Conservation (phyloP, 805 yeast species). For the Candida schatavii region DNA sequence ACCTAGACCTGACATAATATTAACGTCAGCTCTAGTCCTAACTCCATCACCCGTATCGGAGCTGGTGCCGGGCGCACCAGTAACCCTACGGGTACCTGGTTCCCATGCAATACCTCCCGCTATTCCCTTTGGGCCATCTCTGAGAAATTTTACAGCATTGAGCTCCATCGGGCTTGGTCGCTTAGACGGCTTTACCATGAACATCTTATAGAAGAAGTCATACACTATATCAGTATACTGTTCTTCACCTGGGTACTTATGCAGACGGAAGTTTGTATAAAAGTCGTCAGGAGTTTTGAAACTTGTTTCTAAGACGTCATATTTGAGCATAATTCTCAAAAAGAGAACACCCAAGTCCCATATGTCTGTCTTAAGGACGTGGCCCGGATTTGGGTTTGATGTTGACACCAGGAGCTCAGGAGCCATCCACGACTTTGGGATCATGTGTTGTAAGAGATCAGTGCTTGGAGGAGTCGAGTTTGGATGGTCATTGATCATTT, state of each 20-base stretch:
- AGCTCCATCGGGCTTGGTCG: slow-evolving; percentile 84
- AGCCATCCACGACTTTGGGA: slow-evolving; percentile 62
- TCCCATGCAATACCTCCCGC: slow-evolving; percentile 1
- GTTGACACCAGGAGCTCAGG: slow-evolving; percentile 57
- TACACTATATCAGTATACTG: slow-evolving; percentile 65
- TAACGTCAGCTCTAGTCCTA: neutral
- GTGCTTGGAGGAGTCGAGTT: slow-evolving; percentile 11
- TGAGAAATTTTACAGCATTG: slow-evolving; percentile 75
- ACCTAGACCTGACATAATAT: neutral
- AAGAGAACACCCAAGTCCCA: slow-evolving; percentile 90
- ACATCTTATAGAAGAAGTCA: slow-evolving; percentile 65
- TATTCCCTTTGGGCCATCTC: slow-evolving; percentile 49
- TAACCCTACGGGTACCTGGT: slow-evolving; percentile 16
- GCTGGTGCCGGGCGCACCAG: slow-evolving; percentile 7
- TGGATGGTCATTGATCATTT: slow-evolving; percentile 24
- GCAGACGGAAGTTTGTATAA: slow-evolving; percentile 18
- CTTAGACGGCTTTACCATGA: slow-evolving; percentile 62
- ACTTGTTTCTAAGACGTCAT: slow-evolving; percentile 61
- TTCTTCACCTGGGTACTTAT: slow-evolving; percentile 51
- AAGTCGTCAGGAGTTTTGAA: slow-evolving; percentile 48
- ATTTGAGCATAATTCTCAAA: slow-evolving; percentile 36
- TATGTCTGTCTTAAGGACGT: slow-evolving; percentile 81
- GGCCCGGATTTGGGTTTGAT: slow-evolving; percentile 22
- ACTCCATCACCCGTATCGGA: neutral
- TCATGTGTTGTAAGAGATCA: neutral